Evolutionary conservation across 768 basidiomycete genomes (phyloP), one percentile per base, ranked within the genome.

Genomic region (Nidularia pulvinata): DNA sequence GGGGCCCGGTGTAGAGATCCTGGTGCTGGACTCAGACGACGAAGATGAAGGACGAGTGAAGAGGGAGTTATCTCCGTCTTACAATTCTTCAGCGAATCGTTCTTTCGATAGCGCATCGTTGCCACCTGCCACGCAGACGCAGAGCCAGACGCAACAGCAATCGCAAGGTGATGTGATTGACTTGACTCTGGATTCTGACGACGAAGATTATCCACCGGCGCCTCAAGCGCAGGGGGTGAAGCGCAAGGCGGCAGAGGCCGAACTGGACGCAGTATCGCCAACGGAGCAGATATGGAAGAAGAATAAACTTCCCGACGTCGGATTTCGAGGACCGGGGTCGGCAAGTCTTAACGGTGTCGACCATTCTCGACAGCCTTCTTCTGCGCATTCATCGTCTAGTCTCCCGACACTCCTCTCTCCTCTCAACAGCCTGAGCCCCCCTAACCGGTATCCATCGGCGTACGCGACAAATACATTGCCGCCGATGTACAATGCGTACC

Each of bases 251-350:
- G 67, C 74, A 5, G 81, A 82, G 9, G 69, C 74, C 7, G 84
- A 80, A 10, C 59, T 77, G 46, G 58, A 61, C 19, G 52, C 46
- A 57, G 66, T 65, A 1, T 81, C 85, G 13, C 80, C 82, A 6
- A 80, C 85, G 4, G 88, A 88, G 60, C 80, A 79, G 56, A 80
- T 85, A 35, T 91, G 89, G 89, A 92, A 91, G 74, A 89, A 88
- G 67, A 70, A 71, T 10, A 68, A 78, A 48, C 54, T 72, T 34
- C 77, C 79, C 22, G 45, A 53, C 33, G 61, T 65, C 22, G n/a
- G 37, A 7, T 9, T 39, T n/a, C 37, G 37, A n/a, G 37, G 9
- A n/a, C 59, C 50, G 35, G 50, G 55, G 51, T 51, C 55, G 5
- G 14, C 32, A 34, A 43, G 7, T 19, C 53, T 49, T 16, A 13